Evolutionary conservation across 2,329 filamentous ascomycete genomes (phyloP).

Genomic region (Harringtonia aguacate): DNA sequence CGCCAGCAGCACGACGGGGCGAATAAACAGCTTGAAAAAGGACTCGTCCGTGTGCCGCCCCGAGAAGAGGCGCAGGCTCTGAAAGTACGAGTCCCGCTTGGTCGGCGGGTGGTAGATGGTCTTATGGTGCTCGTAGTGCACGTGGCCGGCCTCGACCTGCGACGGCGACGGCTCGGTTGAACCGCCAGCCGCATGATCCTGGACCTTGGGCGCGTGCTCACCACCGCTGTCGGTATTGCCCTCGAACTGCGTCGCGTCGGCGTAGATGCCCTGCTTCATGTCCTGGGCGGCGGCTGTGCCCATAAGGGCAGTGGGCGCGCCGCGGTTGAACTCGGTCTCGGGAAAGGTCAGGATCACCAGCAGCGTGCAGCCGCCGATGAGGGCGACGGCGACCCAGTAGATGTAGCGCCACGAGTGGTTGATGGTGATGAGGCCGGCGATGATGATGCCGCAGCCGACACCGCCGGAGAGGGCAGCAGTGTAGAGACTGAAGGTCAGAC

Average conservation of each 20-base stretch:
- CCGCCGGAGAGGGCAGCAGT: conserved; percentile 18
- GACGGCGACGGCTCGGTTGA: too few species aligned
- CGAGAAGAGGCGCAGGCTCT: not conserved
- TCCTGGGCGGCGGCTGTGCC: too few species aligned
- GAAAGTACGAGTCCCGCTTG: not conserved
- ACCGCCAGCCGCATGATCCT: too few species aligned
- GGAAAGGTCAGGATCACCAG: conserved; percentile 42
- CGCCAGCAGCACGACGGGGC: conserved; percentile 37
- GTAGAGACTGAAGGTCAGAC: conserved; percentile 5
- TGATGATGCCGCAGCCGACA: conserved; percentile 29
- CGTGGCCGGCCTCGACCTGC: too few species aligned
- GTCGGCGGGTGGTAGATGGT: too few species aligned
- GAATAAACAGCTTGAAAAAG: conserved; percentile 33
- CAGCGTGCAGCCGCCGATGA: conserved; percentile 36
- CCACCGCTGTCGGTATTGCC: too few species aligned
- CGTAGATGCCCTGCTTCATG: too few species aligned
- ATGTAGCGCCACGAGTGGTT: conserved; percentile 37
- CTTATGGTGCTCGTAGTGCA: too few species aligned
- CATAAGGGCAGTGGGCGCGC: too few species aligned
- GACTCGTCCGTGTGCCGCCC: conserved; percentile 32
- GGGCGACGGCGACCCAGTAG: conserved; percentile 37
- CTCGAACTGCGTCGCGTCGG: too few species aligned
- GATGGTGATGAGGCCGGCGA: conserved; percentile 38
- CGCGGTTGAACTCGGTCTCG: conserved; percentile 45
- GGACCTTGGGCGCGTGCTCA: too few species aligned